Conservation (phyloP, 2,329 filamentous ascomycete species). For the Trichoderma atrobrunneum region DNA sequence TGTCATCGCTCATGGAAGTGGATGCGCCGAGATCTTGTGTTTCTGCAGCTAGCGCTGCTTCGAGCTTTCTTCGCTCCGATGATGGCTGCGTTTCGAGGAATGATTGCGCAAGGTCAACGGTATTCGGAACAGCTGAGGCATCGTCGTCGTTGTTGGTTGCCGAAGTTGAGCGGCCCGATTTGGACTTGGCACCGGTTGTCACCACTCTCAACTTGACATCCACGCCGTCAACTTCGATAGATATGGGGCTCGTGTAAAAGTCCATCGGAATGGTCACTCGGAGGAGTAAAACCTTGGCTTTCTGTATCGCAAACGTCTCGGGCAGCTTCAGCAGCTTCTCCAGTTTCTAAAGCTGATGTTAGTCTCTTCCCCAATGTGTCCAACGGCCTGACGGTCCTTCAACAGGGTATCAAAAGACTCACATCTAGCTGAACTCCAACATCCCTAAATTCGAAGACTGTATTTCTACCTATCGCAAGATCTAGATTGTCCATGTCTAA, state of each 20-base stretch:
- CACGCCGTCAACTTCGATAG: slow-evolving; percentile 77
- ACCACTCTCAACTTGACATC: slow-evolving; percentile 63
- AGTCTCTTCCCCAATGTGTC: slow-evolving; percentile 23
- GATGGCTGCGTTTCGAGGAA: slow-evolving; percentile 71
- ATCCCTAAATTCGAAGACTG: slow-evolving; percentile 81
- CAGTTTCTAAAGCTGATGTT: slow-evolving; percentile 61
- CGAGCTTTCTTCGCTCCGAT: slow-evolving; percentile 63
- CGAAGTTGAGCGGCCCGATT: slow-evolving; percentile 42
- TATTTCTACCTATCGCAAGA: slow-evolving; percentile 76
- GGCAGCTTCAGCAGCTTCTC: slow-evolving; percentile 72
- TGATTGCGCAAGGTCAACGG: slow-evolving; percentile 71
- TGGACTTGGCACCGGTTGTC: slow-evolving; percentile 30
- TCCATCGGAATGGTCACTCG: slow-evolving; percentile 84
- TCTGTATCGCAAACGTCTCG: slow-evolving; percentile 64
- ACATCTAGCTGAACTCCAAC: slow-evolving; percentile 78
- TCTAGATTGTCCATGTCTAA: slow-evolving; percentile 84
- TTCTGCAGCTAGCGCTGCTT: slow-evolving; percentile 65
- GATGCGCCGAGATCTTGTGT: slow-evolving; percentile 62
- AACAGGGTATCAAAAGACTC: slow-evolving; percentile 22
- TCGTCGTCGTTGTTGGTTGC: slow-evolving; percentile 28
- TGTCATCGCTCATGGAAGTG: slow-evolving; percentile 58
- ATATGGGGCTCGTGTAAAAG: slow-evolving; percentile 80
- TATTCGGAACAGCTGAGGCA: slow-evolving; percentile 57
- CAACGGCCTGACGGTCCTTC: slow-evolving; percentile 12
- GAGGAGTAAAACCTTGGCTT: slow-evolving; percentile 72